Conservation (phyloP, 2,329 filamentous ascomycete genomes). For the Penicillium sp. region DNA sequence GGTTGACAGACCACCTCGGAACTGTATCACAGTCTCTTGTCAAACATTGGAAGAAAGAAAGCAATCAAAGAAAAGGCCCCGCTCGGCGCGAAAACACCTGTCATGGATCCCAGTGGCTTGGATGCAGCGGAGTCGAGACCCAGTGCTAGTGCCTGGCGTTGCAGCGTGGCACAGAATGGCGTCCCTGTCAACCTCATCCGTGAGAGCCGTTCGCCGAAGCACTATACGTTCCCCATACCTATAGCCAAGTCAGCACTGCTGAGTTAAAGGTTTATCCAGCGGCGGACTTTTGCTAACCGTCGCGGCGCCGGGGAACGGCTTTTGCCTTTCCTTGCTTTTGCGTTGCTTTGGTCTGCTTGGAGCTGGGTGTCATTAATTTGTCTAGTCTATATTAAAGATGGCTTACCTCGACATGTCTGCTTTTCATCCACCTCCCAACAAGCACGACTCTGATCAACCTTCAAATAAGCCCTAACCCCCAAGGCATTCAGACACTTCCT, state of each 20-base stretch:
- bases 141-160: too few relatives aligned
- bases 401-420: background rate
- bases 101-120: slow-evolving; percentile 10
- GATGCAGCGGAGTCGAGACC: slow-evolving; percentile 12
- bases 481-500: background rate
- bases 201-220: slow-evolving; percentile 6
- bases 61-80: background rate
- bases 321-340: too few relatives aligned
- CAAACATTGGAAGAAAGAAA: background rate
- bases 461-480: background rate
- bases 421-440: background rate
- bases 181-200: background rate
- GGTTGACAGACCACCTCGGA: too few relatives aligned
- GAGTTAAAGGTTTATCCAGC: slow-evolving; percentile 10
- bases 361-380: background rate
- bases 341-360: too few relatives aligned
- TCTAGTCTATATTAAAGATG: background rate
- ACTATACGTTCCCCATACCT: background rate
- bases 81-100: background rate
- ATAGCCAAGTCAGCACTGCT: background rate
- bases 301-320: slow-evolving; percentile 7
- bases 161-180: background rate
- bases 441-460: background rate
- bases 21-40: background rate
- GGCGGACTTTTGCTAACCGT: slow-evolving; percentile 7